Evolutionary conservation across 2,329 filamentous ascomycete genomes (phyloP).

Genomic region (Ascochyta clinopodiicola): DNA sequence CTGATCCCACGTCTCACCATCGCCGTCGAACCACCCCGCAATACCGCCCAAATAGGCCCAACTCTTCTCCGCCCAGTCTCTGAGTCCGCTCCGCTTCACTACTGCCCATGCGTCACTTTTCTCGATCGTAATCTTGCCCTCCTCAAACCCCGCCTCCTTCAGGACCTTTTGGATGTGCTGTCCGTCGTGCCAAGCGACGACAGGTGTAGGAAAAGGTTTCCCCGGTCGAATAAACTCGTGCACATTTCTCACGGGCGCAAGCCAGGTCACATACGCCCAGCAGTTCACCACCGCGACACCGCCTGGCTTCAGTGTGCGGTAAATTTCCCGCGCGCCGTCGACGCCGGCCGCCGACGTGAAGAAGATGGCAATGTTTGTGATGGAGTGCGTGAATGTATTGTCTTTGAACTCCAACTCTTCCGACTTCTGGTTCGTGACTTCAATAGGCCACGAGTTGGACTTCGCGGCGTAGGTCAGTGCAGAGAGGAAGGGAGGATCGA

Average conservation of each 20-base stretch:
- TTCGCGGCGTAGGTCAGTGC: conserved; percentile 17
- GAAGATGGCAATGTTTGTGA: conserved; percentile 52
- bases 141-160: conserved; percentile 34
- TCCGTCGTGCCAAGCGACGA: conserved; percentile 37
- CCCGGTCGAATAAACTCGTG: conserved; percentile 28
- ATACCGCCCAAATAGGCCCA: conserved; percentile 42
- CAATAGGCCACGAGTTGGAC: conserved; percentile 32
- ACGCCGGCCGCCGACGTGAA: conserved; percentile 41
- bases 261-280: conserved; percentile 39
- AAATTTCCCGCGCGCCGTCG: conserved; percentile 47
- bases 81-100: conserved; percentile 23
- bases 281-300: conserved; percentile 50
- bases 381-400: conserved; percentile 46
- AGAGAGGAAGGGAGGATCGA: conserved; percentile 37
- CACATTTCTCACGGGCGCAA: conserved; percentile 28
- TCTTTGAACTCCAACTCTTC: conserved; percentile 33
- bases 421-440: conserved; percentile 25
- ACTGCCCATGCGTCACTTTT: conserved; percentile 33
- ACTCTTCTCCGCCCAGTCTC: conserved; percentile 34
- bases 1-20: conserved; percentile 39
- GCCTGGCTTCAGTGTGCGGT: conserved; percentile 48
- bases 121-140: conserved; percentile 31
- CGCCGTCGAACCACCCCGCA: conserved; percentile 32
- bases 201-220: conserved; percentile 24
- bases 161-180: conserved; percentile 36